Percentiles rank a stretch among this genome's conserved stretches.
Conservation (phyloP, 1,284 basidiomycete species). For the Amylostereum areolatum region DNA sequence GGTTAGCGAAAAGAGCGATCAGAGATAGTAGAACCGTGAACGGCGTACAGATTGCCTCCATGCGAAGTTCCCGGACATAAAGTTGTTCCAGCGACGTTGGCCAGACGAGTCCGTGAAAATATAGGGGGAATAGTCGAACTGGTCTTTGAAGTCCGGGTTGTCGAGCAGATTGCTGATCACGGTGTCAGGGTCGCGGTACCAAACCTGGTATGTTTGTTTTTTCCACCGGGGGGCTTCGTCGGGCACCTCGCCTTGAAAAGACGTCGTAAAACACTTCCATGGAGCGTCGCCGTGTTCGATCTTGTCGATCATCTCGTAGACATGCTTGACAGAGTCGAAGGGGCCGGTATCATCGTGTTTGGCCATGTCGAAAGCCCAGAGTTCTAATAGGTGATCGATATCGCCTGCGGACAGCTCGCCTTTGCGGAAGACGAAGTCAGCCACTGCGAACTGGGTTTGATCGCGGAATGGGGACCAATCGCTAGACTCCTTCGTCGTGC, state of each 20-base stretch:
- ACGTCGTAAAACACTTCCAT: too few species aligned
- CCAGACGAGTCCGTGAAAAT: neutral
- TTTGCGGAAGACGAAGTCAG: slow-evolving; percentile 3
- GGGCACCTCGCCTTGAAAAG: too few species aligned
- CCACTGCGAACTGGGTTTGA: neutral
- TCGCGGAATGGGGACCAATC: neutral
- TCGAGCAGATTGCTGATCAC: slow-evolving; percentile 5
- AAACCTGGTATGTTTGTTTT: too few species aligned
- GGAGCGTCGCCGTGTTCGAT: too few species aligned
- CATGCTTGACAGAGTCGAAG: too few species aligned
- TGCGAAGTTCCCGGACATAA: slow-evolving; percentile 22
- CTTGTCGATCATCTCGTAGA: too few species aligned
- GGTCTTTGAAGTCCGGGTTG: slow-evolving; percentile 15
- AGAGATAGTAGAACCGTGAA: too few species aligned
- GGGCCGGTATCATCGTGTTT: too few species aligned
- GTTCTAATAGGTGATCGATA: slow-evolving; percentile 5
- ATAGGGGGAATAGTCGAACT: slow-evolving; percentile 19
- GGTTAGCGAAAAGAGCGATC: too few species aligned
- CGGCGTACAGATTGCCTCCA: slow-evolving; percentile 12
- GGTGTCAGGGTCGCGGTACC: slow-evolving; percentile 8
- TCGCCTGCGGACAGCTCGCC: slow-evolving; percentile 2
- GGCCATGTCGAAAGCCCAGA: slow-evolving; percentile 2
- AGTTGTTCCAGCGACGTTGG: slow-evolving; percentile 8
- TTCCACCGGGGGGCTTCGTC: too few species aligned
- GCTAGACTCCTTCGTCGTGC: neutral